These are phyloP conservation scores for Candida neerlandica DNA, from an alignment of 1,139 yeast species.

Conservation along the genomic window DNA sequence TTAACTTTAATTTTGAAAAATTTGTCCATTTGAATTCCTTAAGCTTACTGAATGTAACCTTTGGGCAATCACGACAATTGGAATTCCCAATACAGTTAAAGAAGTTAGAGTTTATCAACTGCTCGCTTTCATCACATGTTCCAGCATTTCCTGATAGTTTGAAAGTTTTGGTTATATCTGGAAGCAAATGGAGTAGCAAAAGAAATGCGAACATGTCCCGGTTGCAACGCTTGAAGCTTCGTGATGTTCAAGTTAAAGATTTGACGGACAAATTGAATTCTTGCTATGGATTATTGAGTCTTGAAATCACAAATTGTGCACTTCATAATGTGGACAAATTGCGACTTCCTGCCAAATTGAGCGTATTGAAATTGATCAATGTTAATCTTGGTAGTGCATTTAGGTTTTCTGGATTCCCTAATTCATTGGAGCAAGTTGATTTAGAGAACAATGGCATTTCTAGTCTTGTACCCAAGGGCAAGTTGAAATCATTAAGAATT, in stretches of 20 bases:
- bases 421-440: conserved; percentile 18
- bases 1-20: conserved; percentile 14
- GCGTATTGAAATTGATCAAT: conserved; percentile 9
- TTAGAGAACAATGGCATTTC: conserved; percentile 13
- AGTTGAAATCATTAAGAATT: conserved; percentile 10
- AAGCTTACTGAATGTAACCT: conserved; percentile 14
- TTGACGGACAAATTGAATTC: conserved; percentile 13
- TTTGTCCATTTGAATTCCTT: conserved; percentile 11
- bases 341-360: conserved; percentile 11
- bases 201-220: conserved; percentile 12
- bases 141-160: conserved; percentile 16
- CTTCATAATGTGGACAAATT: conserved; percentile 5
- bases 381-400: conserved; percentile 6
- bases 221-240: conserved; percentile 12
- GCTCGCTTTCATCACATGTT: conserved; percentile 14
- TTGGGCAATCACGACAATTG: conserved; percentile 13
- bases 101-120: conserved; percentile 16
- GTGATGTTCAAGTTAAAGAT: conserved; percentile 15
- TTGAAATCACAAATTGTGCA: conserved; percentile 13
- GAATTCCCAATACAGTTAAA: conserved; percentile 11
- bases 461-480: neutral
- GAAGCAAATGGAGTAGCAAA: conserved; percentile 16
- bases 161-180: conserved; percentile 11
- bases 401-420: conserved; percentile 12
- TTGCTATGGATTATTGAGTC: conserved; percentile 11